Evolutionary conservation across 2,329 filamentous ascomycete genomes (phyloP).

Genomic region (Arthrobotrys megalospora): DNA sequence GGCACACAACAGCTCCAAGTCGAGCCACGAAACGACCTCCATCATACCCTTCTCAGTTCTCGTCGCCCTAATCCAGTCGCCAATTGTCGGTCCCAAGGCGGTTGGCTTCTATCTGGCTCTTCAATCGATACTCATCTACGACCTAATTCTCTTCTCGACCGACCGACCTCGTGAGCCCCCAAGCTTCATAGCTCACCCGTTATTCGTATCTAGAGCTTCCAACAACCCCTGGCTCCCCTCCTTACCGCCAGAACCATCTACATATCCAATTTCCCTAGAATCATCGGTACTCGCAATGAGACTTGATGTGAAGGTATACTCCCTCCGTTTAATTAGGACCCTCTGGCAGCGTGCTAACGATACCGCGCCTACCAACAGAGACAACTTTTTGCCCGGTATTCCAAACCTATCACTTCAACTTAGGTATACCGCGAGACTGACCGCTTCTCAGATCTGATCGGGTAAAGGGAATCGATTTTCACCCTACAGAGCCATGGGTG

Average conservation of each 20-base stretch:
- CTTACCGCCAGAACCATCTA: constrained; percentile 1
- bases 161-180: constrained; percentile 6
- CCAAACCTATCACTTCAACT: not conserved
- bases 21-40: constrained; percentile 53
- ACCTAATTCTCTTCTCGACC: not conserved
- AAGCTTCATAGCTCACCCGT: constrained; percentile 35
- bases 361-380: constrained; percentile 29
- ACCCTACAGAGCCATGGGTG: constrained; percentile 96
- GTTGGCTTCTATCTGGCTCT: constrained; percentile 6
- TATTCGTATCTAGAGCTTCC: constrained; percentile 39
- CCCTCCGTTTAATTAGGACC: not conserved
- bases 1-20: constrained; percentile 43
- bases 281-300: constrained; percentile 45
- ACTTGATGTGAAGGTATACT: constrained; percentile 57
- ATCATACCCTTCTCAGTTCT: constrained; percentile 28
- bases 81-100: constrained; percentile 44
- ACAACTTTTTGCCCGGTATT: constrained; percentile 60
- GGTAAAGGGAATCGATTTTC: constrained; percentile 97
- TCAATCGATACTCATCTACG: not conserved
- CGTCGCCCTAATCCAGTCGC: constrained; percentile 34
- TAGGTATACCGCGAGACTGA: constrained; percentile 4
- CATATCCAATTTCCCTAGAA: constrained; percentile 5
- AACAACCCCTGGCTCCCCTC: constrained; percentile 27
- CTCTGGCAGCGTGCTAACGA: constrained; percentile 21
- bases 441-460: constrained; percentile 78